Conservation (phyloP, 257 asterid genomes). For the Solanum chiquidenum region DNA sequence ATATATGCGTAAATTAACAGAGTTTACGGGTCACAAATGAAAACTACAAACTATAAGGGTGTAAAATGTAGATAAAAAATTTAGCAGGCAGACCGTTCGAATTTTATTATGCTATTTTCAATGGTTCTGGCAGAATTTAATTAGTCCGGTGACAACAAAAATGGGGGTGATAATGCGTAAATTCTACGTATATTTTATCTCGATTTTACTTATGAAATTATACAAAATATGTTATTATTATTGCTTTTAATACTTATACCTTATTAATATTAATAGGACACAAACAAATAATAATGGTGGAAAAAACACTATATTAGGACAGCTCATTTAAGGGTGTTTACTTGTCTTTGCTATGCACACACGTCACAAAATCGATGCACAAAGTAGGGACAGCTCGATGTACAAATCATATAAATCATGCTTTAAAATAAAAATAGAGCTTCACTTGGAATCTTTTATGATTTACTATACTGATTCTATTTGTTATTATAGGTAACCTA, state of each 20-base stretch:
- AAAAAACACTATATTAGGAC: no score
- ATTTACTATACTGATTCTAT: neutral
- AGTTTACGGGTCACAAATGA: neutral
- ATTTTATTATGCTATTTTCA: neutral
- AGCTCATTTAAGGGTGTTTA: neutral
- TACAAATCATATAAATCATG: neutral
- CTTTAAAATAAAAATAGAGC: neutral
- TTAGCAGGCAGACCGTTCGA: neutral
- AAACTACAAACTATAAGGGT: neutral
- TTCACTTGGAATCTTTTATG: neutral
- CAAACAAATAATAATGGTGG: neutral
- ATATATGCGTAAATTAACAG: neutral
- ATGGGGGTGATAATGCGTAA: neutral
- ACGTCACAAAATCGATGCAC: neutral
- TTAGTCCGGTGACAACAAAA: conserved; percentile 7
- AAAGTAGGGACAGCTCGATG: neutral
- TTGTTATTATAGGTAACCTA: neutral
- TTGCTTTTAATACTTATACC: neutral
- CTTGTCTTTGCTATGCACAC: neutral
- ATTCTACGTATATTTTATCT: no score
- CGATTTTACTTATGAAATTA: no score
- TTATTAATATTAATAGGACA: neutral
- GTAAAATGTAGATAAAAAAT: neutral
- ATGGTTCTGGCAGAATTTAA: neutral
- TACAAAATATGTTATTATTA: no score